Evolutionary conservation across 2,329 filamentous ascomycete species (phyloP), one percentile per base, ranked within the genome.

Genomic region (Botrytis fragariae): DNA sequence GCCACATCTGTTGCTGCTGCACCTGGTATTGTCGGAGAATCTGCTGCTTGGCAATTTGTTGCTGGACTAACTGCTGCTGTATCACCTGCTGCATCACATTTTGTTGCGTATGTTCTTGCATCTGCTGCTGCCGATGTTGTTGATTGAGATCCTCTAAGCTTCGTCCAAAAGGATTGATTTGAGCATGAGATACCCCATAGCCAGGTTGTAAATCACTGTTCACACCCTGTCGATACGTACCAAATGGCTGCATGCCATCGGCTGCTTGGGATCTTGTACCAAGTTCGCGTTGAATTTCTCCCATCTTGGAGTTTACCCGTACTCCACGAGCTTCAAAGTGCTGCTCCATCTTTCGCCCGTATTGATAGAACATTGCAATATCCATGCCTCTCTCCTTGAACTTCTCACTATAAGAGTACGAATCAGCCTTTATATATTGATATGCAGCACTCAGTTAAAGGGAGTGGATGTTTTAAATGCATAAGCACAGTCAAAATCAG

Each of bases 381-480:
- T 59, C 22, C 65, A 64, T 35, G 5, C 72, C 72, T 32, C 72
- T 73, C 25, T 69, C 35, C 45, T 73, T 73, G 18, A 73, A 73
- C 16, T 59, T 54, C 14, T 73, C 72, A 22, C 72, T 73, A 59
- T 32, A 32, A 14, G 18, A 25, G 39, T 2, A 10, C n/a, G 3
- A 8, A 59, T 73, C 48, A 73, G 72, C n/a, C 8, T 48, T 37
- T 22, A 6, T n/a, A 7, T 25, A 44, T 25, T 18, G 3, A 57
- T 32, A 18, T 44, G 1, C 42, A 42, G 45, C 64, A 39, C 35
- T 42, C 64, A 6, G 29, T 32, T 37, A 12, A 54, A 42, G 35
- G 16, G 35, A 29, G 35, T 12, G n/a, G 37, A 25, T 29, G 1
- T 25, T 68, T 4, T 3, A 32, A 12, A 29, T 32, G 18, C 9